A percentile compares a stretch with the other conserved stretches of the same genome.
Conservation (phyloP, 345 rosid genomes). For the Laguncularia racemosa region DNA sequence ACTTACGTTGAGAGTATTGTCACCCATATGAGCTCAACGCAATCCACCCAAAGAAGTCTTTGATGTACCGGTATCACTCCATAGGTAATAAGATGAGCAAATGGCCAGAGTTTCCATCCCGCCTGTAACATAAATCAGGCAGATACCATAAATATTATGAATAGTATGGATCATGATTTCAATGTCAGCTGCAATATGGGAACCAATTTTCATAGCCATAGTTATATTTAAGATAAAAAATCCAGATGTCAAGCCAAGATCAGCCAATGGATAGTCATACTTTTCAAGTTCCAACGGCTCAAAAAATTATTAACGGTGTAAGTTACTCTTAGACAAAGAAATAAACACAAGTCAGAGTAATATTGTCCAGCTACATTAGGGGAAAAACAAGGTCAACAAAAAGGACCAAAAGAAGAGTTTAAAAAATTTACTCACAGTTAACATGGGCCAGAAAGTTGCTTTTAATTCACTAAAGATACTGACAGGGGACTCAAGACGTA, state of each 20-base stretch:
- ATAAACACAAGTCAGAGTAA: background rate
- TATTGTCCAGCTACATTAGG: background rate
- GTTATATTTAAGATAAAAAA: no score
- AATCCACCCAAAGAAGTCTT: slow-evolving; percentile 97
- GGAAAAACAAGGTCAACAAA: background rate
- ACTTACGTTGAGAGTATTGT: slow-evolving; percentile 97
- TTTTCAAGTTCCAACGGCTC: no score
- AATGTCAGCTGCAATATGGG: no score
- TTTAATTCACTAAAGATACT: slow-evolving; percentile 55
- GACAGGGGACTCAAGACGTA: slow-evolving; percentile 75
- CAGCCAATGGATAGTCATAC: no score
- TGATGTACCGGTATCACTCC: slow-evolving; percentile 90
- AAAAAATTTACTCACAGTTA: slow-evolving; percentile 50
- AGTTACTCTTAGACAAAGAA: background rate
- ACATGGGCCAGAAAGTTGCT: slow-evolving; percentile 81
- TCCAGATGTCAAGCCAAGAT: background rate
- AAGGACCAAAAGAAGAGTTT: background rate
- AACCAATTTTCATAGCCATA: no score
- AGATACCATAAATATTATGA: slow-evolving; percentile 7
- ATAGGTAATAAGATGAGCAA: slow-evolving; percentile 90
- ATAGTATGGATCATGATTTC: background rate
- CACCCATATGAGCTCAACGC: slow-evolving; percentile 96
- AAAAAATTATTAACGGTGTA: no score
- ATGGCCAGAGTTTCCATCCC: slow-evolving; percentile 99
- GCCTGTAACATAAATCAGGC: slow-evolving; percentile 47